Percentiles rank a stretch among this genome's conserved stretches.
Evolutionary conservation across 129 eudicot species (phyloP).

Genomic region (Deinandra increscens): DNA sequence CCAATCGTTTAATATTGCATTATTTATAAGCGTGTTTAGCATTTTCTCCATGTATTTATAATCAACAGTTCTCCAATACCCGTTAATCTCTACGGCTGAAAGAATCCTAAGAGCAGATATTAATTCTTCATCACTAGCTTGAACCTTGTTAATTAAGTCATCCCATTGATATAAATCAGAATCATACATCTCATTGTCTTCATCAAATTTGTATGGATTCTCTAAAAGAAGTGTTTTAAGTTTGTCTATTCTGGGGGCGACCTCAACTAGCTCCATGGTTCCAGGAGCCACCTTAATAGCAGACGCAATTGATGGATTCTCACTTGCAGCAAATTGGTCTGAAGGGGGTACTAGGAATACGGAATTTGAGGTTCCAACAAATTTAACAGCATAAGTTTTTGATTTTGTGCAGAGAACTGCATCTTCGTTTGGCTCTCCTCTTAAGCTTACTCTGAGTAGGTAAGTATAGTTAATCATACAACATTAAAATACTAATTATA

Average conservation of each 20-base stretch:
- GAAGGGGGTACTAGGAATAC: slow-evolving; percentile 82
- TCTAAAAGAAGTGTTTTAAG: slow-evolving; percentile 62
- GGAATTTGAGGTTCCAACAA: slow-evolving; percentile 93
- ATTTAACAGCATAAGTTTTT: slow-evolving; percentile 80
- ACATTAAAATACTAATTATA: not conserved
- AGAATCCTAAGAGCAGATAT: slow-evolving; percentile 52
- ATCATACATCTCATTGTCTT: slow-evolving; percentile 45
- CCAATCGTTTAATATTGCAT: slow-evolving; percentile 65
- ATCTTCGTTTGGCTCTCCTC: slow-evolving; percentile 90
- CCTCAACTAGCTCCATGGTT: slow-evolving; percentile 79
- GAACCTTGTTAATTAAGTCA: slow-evolving; percentile 65
- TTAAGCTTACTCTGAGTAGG: slow-evolving; percentile 55
- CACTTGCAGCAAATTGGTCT: slow-evolving; percentile 30
- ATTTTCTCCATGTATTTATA: slow-evolving; percentile 56
- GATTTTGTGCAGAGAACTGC: slow-evolving; percentile 90
- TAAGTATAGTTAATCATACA: not conserved
- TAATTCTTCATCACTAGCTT: slow-evolving; percentile 89
- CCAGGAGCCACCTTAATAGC: slow-evolving; percentile 82
- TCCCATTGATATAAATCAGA: slow-evolving; percentile 64
- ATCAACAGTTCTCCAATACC: slow-evolving; percentile 81
- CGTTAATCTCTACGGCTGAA: slow-evolving; percentile 72
- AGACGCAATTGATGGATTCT: slow-evolving; percentile 42
- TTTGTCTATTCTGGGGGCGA: slow-evolving; percentile 84
- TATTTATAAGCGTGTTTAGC: slow-evolving; percentile 62
- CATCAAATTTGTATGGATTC: slow-evolving; percentile 61